A percentile compares a stretch with the other conserved stretches of the same genome.
These are phyloP conservation scores for Dichotomopilus funicola DNA, from an alignment of 2,329 filamentous ascomycete species.

Conservation along the genomic window DNA sequence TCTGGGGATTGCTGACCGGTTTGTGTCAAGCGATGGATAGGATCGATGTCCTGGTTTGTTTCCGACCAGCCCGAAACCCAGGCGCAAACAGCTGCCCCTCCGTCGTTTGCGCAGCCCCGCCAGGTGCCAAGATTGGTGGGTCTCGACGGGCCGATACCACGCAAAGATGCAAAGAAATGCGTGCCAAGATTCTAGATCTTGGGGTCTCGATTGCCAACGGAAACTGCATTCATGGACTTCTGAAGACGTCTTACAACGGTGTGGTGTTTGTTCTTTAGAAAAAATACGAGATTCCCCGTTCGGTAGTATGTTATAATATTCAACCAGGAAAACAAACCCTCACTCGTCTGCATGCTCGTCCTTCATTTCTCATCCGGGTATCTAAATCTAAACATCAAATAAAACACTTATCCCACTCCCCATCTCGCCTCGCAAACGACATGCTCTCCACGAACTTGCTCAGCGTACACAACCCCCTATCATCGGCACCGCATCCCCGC, in stretches of 20 bases:
- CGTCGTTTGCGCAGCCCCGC: conserved; percentile 1
- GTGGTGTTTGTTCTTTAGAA: neutral
- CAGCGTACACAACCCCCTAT: conserved; percentile 63
- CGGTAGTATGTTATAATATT: too few relatives aligned
- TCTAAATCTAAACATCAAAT: conserved; percentile 1
- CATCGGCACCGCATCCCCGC: conserved; percentile 62
- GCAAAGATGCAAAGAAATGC: neutral
- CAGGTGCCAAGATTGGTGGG: neutral
- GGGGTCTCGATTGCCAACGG: neutral
- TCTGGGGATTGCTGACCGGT: neutral
- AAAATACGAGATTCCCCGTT: neutral
- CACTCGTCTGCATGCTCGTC: neutral
- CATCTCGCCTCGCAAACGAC: conserved; percentile 64
- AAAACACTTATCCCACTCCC: conserved; percentile 63
- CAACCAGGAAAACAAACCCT: too few relatives aligned
- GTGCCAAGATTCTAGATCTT: neutral
- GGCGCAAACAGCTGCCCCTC: neutral
- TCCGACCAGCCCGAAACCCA: conserved; percentile 2
- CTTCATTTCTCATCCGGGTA: neutral
- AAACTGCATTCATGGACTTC: neutral
- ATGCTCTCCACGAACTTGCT: conserved; percentile 67
- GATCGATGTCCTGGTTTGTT: neutral
- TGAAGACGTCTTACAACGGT: too few relatives aligned
- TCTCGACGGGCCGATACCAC: neutral
- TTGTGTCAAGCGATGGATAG: neutral